A percentile compares a stretch with the other conserved stretches of the same genome.
These are phyloP conservation scores for Solanum tarapatanum DNA, from an alignment of 257 asterid species.

Conservation along the genomic window DNA sequence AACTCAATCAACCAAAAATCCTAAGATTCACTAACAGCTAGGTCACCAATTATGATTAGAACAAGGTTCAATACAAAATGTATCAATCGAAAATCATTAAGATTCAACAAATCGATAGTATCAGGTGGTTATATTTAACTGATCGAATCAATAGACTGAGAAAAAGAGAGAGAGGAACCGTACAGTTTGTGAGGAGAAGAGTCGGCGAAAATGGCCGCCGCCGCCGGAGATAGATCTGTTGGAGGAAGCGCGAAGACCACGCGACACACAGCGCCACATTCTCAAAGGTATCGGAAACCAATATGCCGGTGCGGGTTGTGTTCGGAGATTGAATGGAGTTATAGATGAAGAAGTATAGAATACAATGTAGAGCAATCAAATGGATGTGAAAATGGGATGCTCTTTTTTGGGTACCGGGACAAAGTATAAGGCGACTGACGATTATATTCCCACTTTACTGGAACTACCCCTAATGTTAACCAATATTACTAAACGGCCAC, in stretches of 20 bases:
- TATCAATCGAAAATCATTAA: not conserved
- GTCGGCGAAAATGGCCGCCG: conserved; percentile 42
- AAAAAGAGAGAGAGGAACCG: not conserved
- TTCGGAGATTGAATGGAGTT: not conserved
- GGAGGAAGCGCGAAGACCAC: conserved; percentile 58
- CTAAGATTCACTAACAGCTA: not conserved
- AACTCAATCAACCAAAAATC: not conserved
- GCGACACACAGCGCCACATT: conserved; percentile 97
- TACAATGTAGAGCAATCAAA: not conserved
- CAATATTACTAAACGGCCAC: not conserved
- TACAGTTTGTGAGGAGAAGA: conserved; percentile 57
- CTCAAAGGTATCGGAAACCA: not conserved
- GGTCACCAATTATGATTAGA: not conserved
- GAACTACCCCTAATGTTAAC: not conserved
- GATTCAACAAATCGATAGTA: not conserved
- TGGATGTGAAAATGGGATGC: not conserved
- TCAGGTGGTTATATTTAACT: not conserved
- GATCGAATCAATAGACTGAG: not conserved
- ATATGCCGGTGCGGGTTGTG: not conserved
- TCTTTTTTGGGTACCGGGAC: not conserved
- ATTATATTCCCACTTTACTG: not conserved
- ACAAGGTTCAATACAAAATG: not conserved
- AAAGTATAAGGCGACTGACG: not conserved
- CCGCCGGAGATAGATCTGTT: conserved; percentile 42
- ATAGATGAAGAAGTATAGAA: not conserved